Evolutionary conservation across 164 flowering plant genomes (phyloP), one percentile per base, ranked within the genome.

Genomic region (Nymphaea colorata): DNA sequence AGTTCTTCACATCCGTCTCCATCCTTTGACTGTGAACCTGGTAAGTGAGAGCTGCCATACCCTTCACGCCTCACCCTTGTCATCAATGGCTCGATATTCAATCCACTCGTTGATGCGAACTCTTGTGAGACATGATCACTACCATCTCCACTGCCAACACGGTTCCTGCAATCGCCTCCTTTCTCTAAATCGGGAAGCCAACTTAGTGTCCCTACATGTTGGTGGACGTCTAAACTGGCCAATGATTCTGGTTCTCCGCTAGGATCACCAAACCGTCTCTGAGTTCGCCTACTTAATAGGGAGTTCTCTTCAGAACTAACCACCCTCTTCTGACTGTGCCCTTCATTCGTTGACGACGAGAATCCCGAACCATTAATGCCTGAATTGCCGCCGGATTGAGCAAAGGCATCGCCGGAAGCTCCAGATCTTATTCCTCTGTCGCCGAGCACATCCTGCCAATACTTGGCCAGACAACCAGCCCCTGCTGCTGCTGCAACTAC

Each of bases 401-500:
- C 42, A 61, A 61, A 61, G 36, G 41, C 12, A 61, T 66, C 73
- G 44, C 73, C 69, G 61, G 73, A 67, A 17, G 69, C 59, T 43
- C 71, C 79, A 3, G 76, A 64, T 41, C 59, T 64, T 36, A 62
- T 74, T 59, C 73, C 82, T 64, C 62, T 71, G 66, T 82, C 82
- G 47, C 60, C 77, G 4, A 67, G 62, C 59, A 75, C 41, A 63
- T 79, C 75, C 72, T 86, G 71, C 86, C 80, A 79, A 66, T 74
- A 72, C 73, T 85, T 87, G 15, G 86, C 80, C 59, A 87, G 55
- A 68, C 77, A 83, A 62, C 89, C 93, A 64, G 90, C 87, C 64
- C 87, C 86, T 64, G 91, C 87, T 57, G 87, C 88, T 6, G 84
- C 94, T 61, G 82, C 88, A 70, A 83, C 86, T 65, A 87, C 75